Evolutionary conservation across 768 basidiomycete genomes (phyloP).

Genomic region (Clitopilus hobsonii): DNA sequence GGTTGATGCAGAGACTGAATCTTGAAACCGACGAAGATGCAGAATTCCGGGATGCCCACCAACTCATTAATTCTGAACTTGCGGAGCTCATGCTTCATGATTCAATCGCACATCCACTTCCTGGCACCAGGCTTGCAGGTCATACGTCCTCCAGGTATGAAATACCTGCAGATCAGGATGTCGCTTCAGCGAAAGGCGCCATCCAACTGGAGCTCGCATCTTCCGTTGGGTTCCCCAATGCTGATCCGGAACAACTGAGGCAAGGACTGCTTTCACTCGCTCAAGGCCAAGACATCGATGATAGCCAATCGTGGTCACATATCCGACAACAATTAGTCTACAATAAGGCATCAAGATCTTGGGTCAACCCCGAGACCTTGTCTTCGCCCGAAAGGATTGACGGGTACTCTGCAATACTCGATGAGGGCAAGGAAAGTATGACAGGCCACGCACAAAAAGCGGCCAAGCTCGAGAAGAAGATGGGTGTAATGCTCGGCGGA

Average conservation of each 20-base stretch:
- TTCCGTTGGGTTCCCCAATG: constrained; percentile 80
- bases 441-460: constrained; percentile 76
- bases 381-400: constrained; percentile 52
- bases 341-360: constrained; percentile 48
- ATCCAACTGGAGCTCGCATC: constrained; percentile 81
- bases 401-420: constrained; percentile 60
- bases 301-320: constrained; percentile 66
- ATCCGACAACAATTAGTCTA: constrained; percentile 60
- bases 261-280: constrained; percentile 66
- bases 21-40: constrained; percentile 39
- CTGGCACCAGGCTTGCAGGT: constrained; percentile 79
- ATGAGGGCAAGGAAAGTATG: constrained; percentile 66
- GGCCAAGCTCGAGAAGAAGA: constrained; percentile 86
- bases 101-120: constrained; percentile 79
- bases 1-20: constrained; percentile 56
- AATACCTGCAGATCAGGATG: constrained; percentile 71
- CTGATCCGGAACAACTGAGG: constrained; percentile 72
- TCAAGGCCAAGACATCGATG: constrained; percentile 57
- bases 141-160: constrained; percentile 63
- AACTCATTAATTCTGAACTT: constrained; percentile 74
- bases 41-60: constrained; percentile 45
- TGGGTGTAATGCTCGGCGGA: constrained; percentile 83
- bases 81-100: constrained; percentile 82
- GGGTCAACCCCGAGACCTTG: constrained; percentile 66
- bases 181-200: constrained; percentile 62